Conservation (phyloP, 441 rosid species). For the Gossypium gossypioides region DNA sequence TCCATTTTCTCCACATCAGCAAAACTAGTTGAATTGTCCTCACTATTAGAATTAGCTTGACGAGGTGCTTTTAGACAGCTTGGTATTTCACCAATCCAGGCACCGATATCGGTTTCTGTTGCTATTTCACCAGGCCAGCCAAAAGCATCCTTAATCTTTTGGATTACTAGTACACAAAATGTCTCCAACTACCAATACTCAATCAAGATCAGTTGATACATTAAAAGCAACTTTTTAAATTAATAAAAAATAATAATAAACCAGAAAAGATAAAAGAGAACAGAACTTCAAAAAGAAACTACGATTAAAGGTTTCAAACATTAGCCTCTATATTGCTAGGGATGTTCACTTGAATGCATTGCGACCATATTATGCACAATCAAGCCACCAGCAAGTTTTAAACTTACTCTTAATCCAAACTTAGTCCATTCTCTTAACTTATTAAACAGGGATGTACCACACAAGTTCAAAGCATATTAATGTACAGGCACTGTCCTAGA, state of each 20-base stretch:
- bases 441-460: not conserved
- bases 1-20: constrained; percentile 27
- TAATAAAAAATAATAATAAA: not conserved
- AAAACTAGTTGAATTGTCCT: constrained; percentile 27
- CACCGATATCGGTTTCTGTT: constrained; percentile 33
- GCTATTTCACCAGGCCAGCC: constrained; percentile 47
- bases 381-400: not conserved
- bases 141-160: constrained; percentile 53
- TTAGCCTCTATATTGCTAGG: not conserved
- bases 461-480: not conserved
- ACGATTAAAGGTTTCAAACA: not conserved
- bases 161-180: constrained; percentile 32
- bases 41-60: constrained; percentile 25
- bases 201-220: constrained; percentile 15
- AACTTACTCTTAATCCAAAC: not conserved
- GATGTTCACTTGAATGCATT: not conserved
- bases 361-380: not conserved
- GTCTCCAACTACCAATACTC: constrained; percentile 39
- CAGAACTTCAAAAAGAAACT: not conserved
- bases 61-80: constrained; percentile 36
- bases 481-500: not conserved
- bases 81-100: constrained; percentile 64
- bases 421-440: not conserved
- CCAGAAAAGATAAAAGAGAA: not conserved
- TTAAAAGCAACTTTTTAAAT: not conserved